phyloP scores from a whole-genome alignment of 106 monocot species.

The Acorus calamus region DNA sequence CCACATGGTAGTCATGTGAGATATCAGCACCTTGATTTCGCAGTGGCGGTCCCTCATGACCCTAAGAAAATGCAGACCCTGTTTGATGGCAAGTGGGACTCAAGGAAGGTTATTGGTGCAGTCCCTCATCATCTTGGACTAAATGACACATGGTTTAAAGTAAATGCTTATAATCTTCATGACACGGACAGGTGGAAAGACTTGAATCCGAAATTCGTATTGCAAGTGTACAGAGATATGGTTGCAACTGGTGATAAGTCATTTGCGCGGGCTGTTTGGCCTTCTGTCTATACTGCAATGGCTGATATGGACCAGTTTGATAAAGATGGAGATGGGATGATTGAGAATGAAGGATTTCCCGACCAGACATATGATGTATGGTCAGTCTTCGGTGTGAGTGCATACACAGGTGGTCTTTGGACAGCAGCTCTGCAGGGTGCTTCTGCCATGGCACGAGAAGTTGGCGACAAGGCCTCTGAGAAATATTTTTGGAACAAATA shows the following conservation, averaged over 20 bases:
- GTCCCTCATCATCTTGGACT: slow-evolving; percentile 76
- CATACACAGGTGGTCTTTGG: slow-evolving; percentile 74
- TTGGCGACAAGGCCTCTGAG: slow-evolving; percentile 53
- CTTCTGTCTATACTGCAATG: slow-evolving; percentile 61
- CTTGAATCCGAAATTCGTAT: slow-evolving; percentile 71
- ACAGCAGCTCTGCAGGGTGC: slow-evolving; percentile 75
- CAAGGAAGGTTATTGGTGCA: slow-evolving; percentile 66
- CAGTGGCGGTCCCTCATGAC: slow-evolving; percentile 70
- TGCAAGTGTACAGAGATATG: slow-evolving; percentile 69
- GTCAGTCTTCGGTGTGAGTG: slow-evolving; percentile 61
- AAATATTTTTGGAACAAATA: slow-evolving; percentile 53
- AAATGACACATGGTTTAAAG: slow-evolving; percentile 61
- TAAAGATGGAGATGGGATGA: slow-evolving; percentile 66
- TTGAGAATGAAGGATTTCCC: slow-evolving; percentile 77
- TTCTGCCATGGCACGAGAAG: slow-evolving; percentile 48
- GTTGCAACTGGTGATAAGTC: slow-evolving; percentile 53
- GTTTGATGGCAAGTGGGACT: slow-evolving; percentile 33
- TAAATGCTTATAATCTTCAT: slow-evolving; percentile 58
- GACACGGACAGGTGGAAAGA: slow-evolving; percentile 65
- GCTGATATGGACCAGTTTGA: slow-evolving; percentile 83
- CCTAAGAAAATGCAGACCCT: slow-evolving; percentile 40
- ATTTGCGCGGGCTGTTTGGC: slow-evolving; percentile 74
- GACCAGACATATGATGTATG: slow-evolving; percentile 81
- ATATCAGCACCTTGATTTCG: too few species aligned
- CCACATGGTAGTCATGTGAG: too few species aligned